Evolutionary conservation across 495 filamentous ascomycete species (phyloP), one percentile per base, ranked within the genome.

Genomic region (Hypoxylon cercidicola): DNA sequence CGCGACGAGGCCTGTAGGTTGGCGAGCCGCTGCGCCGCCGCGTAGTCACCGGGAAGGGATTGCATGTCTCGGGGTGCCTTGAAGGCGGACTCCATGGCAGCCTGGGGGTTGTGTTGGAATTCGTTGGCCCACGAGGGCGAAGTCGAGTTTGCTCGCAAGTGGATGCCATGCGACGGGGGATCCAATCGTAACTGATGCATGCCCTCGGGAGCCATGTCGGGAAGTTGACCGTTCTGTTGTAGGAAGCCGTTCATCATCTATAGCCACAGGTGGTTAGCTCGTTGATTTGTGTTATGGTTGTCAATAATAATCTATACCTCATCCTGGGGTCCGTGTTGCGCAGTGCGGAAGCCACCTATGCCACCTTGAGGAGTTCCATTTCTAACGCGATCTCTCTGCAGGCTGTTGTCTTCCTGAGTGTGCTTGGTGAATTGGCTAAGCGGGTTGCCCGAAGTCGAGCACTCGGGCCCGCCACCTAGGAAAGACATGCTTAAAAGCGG

Each of bases 381-480:
- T 34, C 89, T 88, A 59, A 97, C 81, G 37, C 95, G 82, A 77
- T 99, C 95, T 66, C 93, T 85, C 75, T 97, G 94, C 53, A 97
- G 84, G 23, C 90, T 92, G 79, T 93, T 97, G 81, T 98, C 95
- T 80, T 97, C 91, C 69, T 92, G 88, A 51, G 93, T 90, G 73
- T 96, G 92, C 75, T 98, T 99, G 25, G 91, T 89, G 74, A 99
- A 96, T 84, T 97, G 96, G 70, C 90, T 92, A 58, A 99, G 88
- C 54, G 96, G 96, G 77, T 98, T 99, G 70, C 88, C 92, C 53
- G 91, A 93, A 40, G 95, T 97, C 46, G 95, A 98, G 83, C 95
- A 99, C 78, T 98, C 95, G 9, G 71, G 64, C 66, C 93, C 91
- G 67, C 94, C 94, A 77, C 91, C 91, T 64, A 97, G 84, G 74